These are phyloP conservation scores for Neocatenulostroma microsporum DNA, from an alignment of 2,329 filamentous ascomycete genomes.

Conservation along the genomic window DNA sequence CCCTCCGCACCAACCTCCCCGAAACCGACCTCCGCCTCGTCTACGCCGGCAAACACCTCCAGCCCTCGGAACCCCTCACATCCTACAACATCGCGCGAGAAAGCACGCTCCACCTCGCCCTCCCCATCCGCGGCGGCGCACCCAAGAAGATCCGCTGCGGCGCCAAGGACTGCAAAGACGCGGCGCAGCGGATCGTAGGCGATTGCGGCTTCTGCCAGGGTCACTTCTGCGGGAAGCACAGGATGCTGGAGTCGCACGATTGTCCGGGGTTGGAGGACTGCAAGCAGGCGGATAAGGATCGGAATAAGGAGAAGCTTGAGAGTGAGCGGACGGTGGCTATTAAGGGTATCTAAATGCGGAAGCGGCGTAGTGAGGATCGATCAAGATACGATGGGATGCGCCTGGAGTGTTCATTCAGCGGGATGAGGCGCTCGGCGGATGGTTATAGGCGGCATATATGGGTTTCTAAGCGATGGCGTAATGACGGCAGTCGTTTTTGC, in stretches of 20 bases:
- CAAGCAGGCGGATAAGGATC: conserved; percentile 92
- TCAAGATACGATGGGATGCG: too few relatives aligned
- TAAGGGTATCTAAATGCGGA: conserved; percentile 65
- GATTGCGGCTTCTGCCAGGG: conserved; percentile 93
- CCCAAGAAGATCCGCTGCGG: conserved; percentile 76
- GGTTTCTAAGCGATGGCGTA: conserved; percentile 5
- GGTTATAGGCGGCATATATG: too few relatives aligned
- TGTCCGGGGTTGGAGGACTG: conserved; percentile 91
- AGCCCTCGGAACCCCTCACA: conserved; percentile 36
- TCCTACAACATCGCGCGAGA: conserved; percentile 44
- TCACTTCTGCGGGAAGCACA: conserved; percentile 91
- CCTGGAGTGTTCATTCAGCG: too few relatives aligned
- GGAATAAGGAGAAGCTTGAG: conserved; percentile 87
- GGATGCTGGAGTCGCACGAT: conserved; percentile 88
- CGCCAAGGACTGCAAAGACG: conserved; percentile 80
- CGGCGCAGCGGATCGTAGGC: conserved; percentile 85
- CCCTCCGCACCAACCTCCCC: conserved; percentile 49
- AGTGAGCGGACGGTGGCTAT: conserved; percentile 89
- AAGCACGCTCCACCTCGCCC: conserved; percentile 46
- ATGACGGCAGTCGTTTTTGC: too few relatives aligned
- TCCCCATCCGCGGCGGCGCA: conserved; percentile 52
- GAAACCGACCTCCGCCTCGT: conserved; percentile 47
- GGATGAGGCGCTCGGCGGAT: too few relatives aligned
- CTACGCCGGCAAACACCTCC: conserved; percentile 51
- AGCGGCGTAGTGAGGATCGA: not conserved